Evolutionary conservation across 2,329 filamentous ascomycete genomes (phyloP).

Genomic region (Trichophyton mentagrophytes): DNA sequence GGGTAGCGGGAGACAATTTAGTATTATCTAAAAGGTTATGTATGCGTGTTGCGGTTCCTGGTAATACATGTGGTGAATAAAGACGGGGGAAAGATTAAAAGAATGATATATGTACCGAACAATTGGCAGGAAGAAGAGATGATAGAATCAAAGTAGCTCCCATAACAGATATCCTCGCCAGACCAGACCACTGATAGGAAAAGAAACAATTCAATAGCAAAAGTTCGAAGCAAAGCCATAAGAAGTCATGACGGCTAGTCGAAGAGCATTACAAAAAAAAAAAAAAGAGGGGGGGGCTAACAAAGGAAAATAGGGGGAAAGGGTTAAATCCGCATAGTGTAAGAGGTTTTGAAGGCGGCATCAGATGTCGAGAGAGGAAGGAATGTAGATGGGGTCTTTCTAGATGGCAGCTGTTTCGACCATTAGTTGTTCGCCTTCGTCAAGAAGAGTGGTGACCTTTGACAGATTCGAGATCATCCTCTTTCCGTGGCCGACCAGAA

Average conservation of each 20-base stretch:
- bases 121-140: neutral
- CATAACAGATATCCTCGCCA: neutral
- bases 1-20: neutral
- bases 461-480: conserved; percentile 74
- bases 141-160: neutral
- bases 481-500: conserved; percentile 76
- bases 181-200: neutral
- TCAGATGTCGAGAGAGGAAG: neutral
- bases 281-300: neutral
- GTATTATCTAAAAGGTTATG: neutral
- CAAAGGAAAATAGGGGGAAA: neutral
- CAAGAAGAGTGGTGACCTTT: conserved; percentile 73
- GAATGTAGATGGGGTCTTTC: neutral
- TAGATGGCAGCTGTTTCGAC: conserved; percentile 40
- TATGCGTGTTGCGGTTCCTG: neutral
- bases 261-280: neutral
- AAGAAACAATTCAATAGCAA: neutral
- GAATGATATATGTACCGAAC: neutral
- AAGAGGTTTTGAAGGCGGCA: neutral
- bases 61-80: neutral
- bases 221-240: neutral
- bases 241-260: neutral
- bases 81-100: neutral
- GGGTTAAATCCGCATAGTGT: neutral
- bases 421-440: conserved; percentile 88